Evolutionary conservation across 176 grass and related monocot genomes (phyloP), one percentile per base, ranked within the genome.

Genomic region (Carex myosuroides): DNA sequence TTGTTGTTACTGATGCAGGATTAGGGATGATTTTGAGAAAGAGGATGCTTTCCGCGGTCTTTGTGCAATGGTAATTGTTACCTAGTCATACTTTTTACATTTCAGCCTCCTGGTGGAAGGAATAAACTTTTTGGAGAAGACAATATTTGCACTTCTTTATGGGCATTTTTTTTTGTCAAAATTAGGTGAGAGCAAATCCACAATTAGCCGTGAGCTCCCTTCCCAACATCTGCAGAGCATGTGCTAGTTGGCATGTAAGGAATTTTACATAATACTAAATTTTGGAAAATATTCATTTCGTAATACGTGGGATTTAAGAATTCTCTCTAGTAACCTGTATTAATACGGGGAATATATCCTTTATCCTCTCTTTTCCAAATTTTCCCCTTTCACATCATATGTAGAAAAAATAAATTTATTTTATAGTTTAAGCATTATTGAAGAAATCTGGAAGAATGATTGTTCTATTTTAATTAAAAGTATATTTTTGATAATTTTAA

Each of bases 1-100:
- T 71, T 44, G 17, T 71, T 44, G 17, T 70, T 33, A 57, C 52
- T 89, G 59, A 58, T 79, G n/a, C 91, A 98, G 96, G 91, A 95
- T 98, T 85, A 84, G 93, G 86, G 96, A 98, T 86, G 96, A 98
- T 88, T 95, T 92, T 83, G 96, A 98, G 91, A 98, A 98, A 90
- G 96, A 95, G 89, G 96, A 93, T 21, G 89, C 96, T 8, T 98
- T 98, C 85, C 92, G 90, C 81, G 96, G 96, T 63, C 85, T 98
- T 22, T 98, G 96, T 84, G 96, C 96, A 81, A 89, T 95, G 89
- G 96, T 98, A 91, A 35, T 56, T 76, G 63, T 29, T 56, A 3
- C 26, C 64, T 64, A 71, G 41, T 8, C 16, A 39, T 35, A 44
- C 26, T 64, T 61, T 80, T 79, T 52, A 83, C 8, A 52, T 87